Conservation (phyloP, 1,284 basidiomycete genomes). For the Rhodotorula sp. region DNA sequence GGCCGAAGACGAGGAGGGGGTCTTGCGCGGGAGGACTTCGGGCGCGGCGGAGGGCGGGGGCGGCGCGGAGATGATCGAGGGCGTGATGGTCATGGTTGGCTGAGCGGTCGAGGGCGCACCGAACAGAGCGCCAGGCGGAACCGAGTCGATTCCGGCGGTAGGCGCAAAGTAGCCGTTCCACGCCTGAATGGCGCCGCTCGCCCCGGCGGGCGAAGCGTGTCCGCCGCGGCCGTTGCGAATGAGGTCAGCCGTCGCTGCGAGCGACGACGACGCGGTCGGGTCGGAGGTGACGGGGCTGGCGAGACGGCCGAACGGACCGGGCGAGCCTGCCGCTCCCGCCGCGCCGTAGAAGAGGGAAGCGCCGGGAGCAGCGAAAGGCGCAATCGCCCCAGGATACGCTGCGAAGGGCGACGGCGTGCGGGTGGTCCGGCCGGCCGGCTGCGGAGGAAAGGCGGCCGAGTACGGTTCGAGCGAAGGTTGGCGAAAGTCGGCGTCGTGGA, state of each 20-base stretch:
- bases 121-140: not conserved
- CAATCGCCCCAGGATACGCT: not conserved
- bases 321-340: no score
- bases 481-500: not conserved
- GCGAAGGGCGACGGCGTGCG: constrained; percentile 1
- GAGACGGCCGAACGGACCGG: not conserved
- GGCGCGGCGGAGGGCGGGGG: not conserved
- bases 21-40: not conserved
- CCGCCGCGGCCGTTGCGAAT: not conserved
- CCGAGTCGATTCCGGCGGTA: not conserved
- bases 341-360: not conserved
- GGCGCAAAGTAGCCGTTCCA: not conserved
- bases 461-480: not conserved
- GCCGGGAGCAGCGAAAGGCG: not conserved
- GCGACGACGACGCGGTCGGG: not conserved
- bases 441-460: not conserved
- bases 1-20: not conserved
- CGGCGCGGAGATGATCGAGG: constrained; percentile 4
- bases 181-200: not conserved
- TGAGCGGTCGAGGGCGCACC: not conserved
- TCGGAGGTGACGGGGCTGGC: not conserved
- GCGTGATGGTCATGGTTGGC: constrained; percentile 11
- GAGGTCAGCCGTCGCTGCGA: not conserved
- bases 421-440: not conserved
- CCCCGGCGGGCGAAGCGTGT: not conserved